Percentiles rank a stretch among this genome's conserved stretches.
phyloP scores from a whole-genome alignment of 2,329 filamentous ascomycete species.

The Nigrospora osmanthi region DNA sequence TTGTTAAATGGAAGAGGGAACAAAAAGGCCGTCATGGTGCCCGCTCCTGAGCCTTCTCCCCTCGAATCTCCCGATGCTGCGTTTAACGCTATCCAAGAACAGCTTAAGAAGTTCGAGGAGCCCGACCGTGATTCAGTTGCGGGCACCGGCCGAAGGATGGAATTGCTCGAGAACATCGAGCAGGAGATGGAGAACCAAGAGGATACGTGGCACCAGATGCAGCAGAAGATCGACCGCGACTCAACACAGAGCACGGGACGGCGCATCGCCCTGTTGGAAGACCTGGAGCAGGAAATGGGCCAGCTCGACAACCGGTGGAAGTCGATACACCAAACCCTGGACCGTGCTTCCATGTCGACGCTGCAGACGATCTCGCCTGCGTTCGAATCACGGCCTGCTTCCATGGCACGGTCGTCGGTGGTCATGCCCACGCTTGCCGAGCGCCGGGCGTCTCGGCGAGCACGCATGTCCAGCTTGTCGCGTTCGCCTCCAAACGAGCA shows the following conservation, averaged over 20 bases:
- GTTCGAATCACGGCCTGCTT: slow-evolving; percentile 24
- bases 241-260: slow-evolving; percentile 34
- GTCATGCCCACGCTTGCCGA: slow-evolving; percentile 16
- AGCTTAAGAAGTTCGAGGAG: slow-evolving; percentile 41
- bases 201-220: slow-evolving; percentile 51
- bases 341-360: slow-evolving; percentile 42
- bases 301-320: slow-evolving; percentile 53
- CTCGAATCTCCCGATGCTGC: slow-evolving; percentile 43
- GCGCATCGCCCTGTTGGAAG: slow-evolving; percentile 43
- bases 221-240: slow-evolving; percentile 40
- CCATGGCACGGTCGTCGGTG: slow-evolving; percentile 5
- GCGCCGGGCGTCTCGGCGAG: slow-evolving; percentile 27
- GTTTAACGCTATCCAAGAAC: slow-evolving; percentile 40
- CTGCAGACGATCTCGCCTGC: slow-evolving; percentile 23
- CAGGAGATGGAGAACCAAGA: slow-evolving; percentile 54
- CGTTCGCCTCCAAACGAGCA: slow-evolving; percentile 16
- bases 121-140: slow-evolving; percentile 24
- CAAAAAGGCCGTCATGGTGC: slow-evolving; percentile 34
- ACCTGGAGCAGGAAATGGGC: slow-evolving; percentile 55
- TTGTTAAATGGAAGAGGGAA: slow-evolving; percentile 33
- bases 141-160: slow-evolving; percentile 33
- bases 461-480: slow-evolving; percentile 16
- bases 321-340: slow-evolving; percentile 43
- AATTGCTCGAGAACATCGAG: slow-evolving; percentile 51
- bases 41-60: slow-evolving; percentile 41